Conservation (phyloP, 1,284 basidiomycete genomes). For the Calocybe gambosa region DNA sequence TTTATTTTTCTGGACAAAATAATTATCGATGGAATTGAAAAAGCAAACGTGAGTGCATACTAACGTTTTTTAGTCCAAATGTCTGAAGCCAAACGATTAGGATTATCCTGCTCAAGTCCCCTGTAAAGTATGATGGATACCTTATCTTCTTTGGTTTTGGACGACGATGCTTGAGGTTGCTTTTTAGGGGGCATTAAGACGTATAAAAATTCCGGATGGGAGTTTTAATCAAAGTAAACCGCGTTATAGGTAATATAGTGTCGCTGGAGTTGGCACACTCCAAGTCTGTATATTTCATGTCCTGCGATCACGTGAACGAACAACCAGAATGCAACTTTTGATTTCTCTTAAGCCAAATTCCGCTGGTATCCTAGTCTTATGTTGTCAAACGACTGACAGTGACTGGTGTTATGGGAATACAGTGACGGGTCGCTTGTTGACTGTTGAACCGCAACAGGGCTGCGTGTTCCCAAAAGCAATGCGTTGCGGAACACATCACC, state of each 20-base stretch:
- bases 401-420: no score
- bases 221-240: neutral
- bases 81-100: conserved; percentile 38
- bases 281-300: no score
- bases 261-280: no score
- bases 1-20: conserved; percentile 78
- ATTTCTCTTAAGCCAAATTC: no score
- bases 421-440: no score
- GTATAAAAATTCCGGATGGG: neutral
- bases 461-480: neutral
- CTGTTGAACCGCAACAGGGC: neutral
- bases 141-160: conserved; percentile 68
- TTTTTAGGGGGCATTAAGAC: conserved; percentile 66
- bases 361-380: no score
- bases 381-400: no score
- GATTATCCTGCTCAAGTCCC: conserved; percentile 8
- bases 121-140: conserved; percentile 27
- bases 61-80: conserved; percentile 86
- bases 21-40: conserved; percentile 14
- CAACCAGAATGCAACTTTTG: no score
- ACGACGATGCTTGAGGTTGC: conserved; percentile 40
- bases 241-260: neutral
- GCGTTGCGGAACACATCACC: neutral
- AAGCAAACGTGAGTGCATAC: conserved; percentile 19
- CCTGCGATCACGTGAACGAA: neutral